Evolutionary conservation across 148 eudicot genomes (phyloP), one percentile per base, ranked within the genome.

Genomic region (Persicaria tinctoria): DNA sequence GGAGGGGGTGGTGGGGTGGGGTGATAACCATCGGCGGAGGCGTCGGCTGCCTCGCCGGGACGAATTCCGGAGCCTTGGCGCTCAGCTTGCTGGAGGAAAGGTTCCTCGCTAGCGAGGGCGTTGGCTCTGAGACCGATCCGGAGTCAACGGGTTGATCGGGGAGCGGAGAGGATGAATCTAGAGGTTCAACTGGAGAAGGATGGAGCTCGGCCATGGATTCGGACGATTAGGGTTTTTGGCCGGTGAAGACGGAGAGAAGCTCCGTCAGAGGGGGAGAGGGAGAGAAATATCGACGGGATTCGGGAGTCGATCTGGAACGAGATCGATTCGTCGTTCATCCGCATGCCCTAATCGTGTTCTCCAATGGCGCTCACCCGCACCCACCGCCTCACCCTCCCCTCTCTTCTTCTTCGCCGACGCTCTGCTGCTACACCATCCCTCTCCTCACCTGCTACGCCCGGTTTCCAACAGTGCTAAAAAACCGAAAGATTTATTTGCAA

Each of bases 1-100:
- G 72, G n/a, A 1, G 83, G 82, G 3, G 86, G 78, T 14, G n/a
- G n/a, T n/a, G n/a, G n/a, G 89, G 82, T 12, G 86, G 83, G 1
- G 80, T 60, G 69, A 85, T 74, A 74, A 76, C 20, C 62, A 80
- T 64, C 45, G 83, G 79, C 73, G 77, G 80, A 18, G 56, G 70
- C 20, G 54, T 75, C 41, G 78, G 57, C 9, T 56, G 62, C 51
- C 78, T 66, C 23, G 83, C 75, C 1, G 84, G 82, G 0, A 89
- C 91, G 51, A 93, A 93, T 77, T 89, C 97, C 0, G 93, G 90
- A 4, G 97, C 97, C 73, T 84, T 68, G 3, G 97, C 97, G 79
- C 86, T 93, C 16, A 93, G 85, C 10, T 84, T 81, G 68, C 87
- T 84, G 64, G 60, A 75, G 0, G 93, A 89, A 5, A 78, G 56